A percentile compares a stretch with the other conserved stretches of the same genome.
phyloP scores from a whole-genome alignment of 208 protist species.

The Wallacemonas sp. region DNA sequence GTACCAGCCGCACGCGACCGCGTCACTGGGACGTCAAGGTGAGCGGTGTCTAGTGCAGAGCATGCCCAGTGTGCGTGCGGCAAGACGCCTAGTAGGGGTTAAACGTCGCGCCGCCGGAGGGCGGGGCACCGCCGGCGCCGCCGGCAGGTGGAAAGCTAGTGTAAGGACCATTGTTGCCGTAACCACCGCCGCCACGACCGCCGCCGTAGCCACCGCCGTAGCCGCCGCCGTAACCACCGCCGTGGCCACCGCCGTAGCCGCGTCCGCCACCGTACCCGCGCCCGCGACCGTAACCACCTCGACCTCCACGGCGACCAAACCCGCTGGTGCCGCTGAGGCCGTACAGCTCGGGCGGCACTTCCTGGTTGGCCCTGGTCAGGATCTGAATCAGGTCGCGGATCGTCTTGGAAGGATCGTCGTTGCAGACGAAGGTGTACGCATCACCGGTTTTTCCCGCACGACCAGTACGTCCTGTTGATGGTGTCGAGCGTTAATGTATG shows the following conservation, averaged over 20 bases:
- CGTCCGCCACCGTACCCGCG: conserved; percentile 22
- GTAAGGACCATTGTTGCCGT: conserved; percentile 5
- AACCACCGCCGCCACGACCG: background rate
- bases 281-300: conserved; percentile 29
- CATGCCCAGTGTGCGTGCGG: background rate
- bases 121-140: background rate
- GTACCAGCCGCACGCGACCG: too few relatives aligned
- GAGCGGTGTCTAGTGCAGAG: too few relatives aligned
- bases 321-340: conserved; percentile 19
- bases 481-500: background rate
- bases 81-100: conserved; percentile 13
- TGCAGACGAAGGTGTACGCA: conserved; percentile 85
- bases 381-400: conserved; percentile 77
- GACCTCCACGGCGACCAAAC: conserved; percentile 18
- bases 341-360: conserved; percentile 66
- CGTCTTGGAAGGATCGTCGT: conserved; percentile 66
- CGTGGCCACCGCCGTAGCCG: conserved; percentile 18
- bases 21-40: too few relatives aligned
- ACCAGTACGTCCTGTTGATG: conserved; percentile 77
- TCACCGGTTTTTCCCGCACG: conserved; percentile 85
- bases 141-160: background rate
- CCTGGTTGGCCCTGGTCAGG: conserved; percentile 59
- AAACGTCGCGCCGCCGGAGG: conserved; percentile 8
- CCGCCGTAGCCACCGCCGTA: conserved; percentile 17
- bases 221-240: conserved; percentile 12